Percentiles rank a stretch among this genome's conserved stretches.
Conservation (phyloP, 1,284 basidiomycete genomes). For the Takashimella tepidaria region DNA sequence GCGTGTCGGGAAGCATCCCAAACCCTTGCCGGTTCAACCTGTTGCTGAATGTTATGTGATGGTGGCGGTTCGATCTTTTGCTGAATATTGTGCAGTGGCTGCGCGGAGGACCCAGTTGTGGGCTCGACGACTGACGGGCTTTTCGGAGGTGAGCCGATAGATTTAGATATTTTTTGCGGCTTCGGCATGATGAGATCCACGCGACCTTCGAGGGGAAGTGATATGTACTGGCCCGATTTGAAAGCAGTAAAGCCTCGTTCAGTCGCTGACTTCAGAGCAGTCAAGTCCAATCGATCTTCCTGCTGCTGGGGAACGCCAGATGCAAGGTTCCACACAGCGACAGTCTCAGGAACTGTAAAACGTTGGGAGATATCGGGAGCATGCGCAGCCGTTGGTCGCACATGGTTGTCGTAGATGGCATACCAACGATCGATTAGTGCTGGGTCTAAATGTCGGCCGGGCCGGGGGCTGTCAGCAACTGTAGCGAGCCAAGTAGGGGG, state of each 20-base stretch:
- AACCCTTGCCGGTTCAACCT: slow-evolving; percentile 24
- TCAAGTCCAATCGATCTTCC: slow-evolving; percentile 54
- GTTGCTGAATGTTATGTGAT: slow-evolving; percentile 22
- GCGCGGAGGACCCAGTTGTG: slow-evolving; percentile 15
- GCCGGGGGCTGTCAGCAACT: slow-evolving; percentile 7
- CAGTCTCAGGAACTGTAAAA: slow-evolving; percentile 65
- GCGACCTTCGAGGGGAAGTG: slow-evolving; percentile 76
- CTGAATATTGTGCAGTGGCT: slow-evolving; percentile 18
- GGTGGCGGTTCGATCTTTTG: slow-evolving; percentile 23
- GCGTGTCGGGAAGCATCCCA: slow-evolving; percentile 51
- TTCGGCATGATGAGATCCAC: slow-evolving; percentile 65
- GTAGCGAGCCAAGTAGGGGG: slow-evolving; percentile 22
- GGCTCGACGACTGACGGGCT: slow-evolving; percentile 8
- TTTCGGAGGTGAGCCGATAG: slow-evolving; percentile 9
- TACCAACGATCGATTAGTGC: slow-evolving; percentile 83
- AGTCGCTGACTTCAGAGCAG: slow-evolving; percentile 63
- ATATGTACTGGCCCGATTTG: slow-evolving; percentile 66
- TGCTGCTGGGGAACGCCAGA: slow-evolving; percentile 38
- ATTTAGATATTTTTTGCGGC: slow-evolving; percentile 13
- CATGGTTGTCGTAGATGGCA: slow-evolving; percentile 79
- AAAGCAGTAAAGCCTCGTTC: slow-evolving; percentile 54
- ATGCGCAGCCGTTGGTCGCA: slow-evolving; percentile 53
- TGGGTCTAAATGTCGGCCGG: slow-evolving; percentile 44
- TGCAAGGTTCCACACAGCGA: slow-evolving; percentile 65
- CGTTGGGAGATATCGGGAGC: slow-evolving; percentile 46